Evolutionary conservation across 805 yeast genomes (phyloP), one percentile per base, ranked within the genome.

Genomic region (Lipomyces orientalis): DNA sequence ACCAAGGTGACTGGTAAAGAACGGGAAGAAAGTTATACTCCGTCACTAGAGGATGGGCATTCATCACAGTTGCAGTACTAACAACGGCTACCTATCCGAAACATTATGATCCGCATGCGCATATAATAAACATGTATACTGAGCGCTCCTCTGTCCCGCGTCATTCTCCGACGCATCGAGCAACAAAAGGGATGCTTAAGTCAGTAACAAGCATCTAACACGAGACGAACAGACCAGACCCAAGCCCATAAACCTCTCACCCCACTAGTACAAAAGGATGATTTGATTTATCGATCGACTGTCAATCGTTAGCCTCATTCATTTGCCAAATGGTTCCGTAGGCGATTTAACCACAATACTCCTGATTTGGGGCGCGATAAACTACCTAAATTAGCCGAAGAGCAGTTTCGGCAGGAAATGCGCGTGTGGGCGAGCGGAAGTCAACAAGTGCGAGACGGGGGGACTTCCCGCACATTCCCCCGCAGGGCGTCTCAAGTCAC

Each of bases 91-190:
- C n/a, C n/a, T n/a, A n/a, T n/a, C n/a, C n/a, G n/a, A n/a, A n/a
- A n/a, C n/a, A n/a, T n/a, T n/a, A n/a, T n/a, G 49, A 2, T 39
- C 49, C 49, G 49, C 49, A 39, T 39, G 49, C 3, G 49, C 49
- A 12, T 39, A 39, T 16, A 39, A 39, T 39, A n/a, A n/a, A n/a
- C n/a, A n/a, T n/a, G n/a, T n/a, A 2, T 12, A 2, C 49, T 39
- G 49, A 39, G 12, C 2, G 16, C 49, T 12, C 12, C n/a, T 16
- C 49, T 16, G 49, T 16, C 3, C 1, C n/a, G n/a, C n/a, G n/a
- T n/a, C 49, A 39, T 39, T 39, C 49, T 39, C 49, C 49, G 16
- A 39, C 49, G 49, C 12, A 39, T 39, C 49, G 49, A 39, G 49
- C 49, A 39, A 39, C 49, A n/a, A n/a, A n/a, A n/a, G n/a, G n/a